Evolutionary conservation across 169 alveolate species (phyloP).

Genomic region (Eimeria brunetti): DNA sequence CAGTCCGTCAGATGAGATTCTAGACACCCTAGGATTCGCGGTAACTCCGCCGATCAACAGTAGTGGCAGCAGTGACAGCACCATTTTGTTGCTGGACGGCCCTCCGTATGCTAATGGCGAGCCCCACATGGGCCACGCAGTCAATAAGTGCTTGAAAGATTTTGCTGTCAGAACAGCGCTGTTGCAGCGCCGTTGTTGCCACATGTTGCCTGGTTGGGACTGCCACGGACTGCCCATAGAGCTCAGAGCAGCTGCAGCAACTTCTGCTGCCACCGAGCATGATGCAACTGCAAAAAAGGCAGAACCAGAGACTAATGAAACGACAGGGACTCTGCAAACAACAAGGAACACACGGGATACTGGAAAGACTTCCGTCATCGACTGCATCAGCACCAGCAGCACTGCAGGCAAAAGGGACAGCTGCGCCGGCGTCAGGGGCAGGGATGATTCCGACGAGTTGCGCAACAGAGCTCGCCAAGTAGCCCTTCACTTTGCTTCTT

Average conservation of each 20-base stretch:
- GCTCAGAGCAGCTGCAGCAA: conserved; percentile 76
- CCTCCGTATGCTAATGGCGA: conserved; percentile 95
- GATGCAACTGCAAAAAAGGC: conserved; percentile 80
- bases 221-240: conserved; percentile 95
- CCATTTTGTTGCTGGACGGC: conserved; percentile 88
- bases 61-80: conserved; percentile 22
- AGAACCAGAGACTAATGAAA: background rate
- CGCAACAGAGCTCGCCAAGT: conserved; percentile 61
- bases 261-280: background rate
- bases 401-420: conserved; percentile 28
- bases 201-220: conserved; percentile 93
- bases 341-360: background rate
- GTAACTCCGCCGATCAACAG: conserved; percentile 25
- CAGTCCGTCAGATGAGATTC: conserved; percentile 7
- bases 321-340: background rate
- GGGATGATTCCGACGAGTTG: conserved; percentile 1
- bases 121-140: conserved; percentile 92
- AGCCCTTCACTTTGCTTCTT: conserved; percentile 52
- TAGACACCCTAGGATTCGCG: conserved; percentile 43
- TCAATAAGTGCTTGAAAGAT: conserved; percentile 91
- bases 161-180: conserved; percentile 80
- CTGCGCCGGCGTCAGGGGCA: background rate
- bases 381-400: background rate
- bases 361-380: too few relatives aligned
- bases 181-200: conserved; percentile 86